phyloP scores from a whole-genome alignment of 108 stramenopile genomes.

The Chaetoceros muelleri region DNA sequence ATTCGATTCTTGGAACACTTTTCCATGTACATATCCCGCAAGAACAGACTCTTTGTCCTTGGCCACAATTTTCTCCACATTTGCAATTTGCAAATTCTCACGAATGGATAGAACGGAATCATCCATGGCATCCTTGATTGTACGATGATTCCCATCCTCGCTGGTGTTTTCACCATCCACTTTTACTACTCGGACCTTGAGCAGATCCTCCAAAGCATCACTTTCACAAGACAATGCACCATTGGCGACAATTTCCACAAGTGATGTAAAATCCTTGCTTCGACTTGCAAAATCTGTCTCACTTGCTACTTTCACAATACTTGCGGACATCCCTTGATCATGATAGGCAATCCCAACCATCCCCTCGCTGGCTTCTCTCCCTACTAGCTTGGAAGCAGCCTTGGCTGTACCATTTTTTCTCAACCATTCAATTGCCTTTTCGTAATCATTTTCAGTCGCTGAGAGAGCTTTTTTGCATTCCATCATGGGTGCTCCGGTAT shows the following conservation, averaged over 20 bases:
- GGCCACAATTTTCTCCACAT: constrained; percentile 28
- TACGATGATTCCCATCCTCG: constrained; percentile 18
- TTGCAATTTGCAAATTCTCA: constrained; percentile 51
- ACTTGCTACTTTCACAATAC: constrained; percentile 52
- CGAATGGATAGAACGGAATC: constrained; percentile 75
- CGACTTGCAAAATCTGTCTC: constrained; percentile 80
- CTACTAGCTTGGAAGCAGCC: constrained; percentile 53
- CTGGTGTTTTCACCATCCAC: constrained; percentile 13
- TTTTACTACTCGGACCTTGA: constrained; percentile 17
- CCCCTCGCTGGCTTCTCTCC: constrained; percentile 57
- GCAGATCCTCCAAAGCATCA: not conserved
- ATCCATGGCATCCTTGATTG: constrained; percentile 32
- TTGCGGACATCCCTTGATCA: constrained; percentile 36
- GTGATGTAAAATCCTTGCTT: constrained; percentile 40
- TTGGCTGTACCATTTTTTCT: constrained; percentile 71
- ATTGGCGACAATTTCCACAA: constrained; percentile 49
- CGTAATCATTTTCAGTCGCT: constrained; percentile 31
- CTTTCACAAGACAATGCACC: constrained; percentile 26
- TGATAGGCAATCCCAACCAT: constrained; percentile 43
- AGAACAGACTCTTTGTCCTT: constrained; percentile 27
- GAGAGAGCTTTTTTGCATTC: constrained; percentile 76
- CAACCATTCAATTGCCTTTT: constrained; percentile 65
- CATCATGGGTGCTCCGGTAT: constrained; percentile 76
- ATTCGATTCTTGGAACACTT: constrained; percentile 18
- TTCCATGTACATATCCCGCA: constrained; percentile 68